phyloP scores from a whole-genome alignment of 2,329 filamentous ascomycete species.

The Calonectria fujianensis region DNA sequence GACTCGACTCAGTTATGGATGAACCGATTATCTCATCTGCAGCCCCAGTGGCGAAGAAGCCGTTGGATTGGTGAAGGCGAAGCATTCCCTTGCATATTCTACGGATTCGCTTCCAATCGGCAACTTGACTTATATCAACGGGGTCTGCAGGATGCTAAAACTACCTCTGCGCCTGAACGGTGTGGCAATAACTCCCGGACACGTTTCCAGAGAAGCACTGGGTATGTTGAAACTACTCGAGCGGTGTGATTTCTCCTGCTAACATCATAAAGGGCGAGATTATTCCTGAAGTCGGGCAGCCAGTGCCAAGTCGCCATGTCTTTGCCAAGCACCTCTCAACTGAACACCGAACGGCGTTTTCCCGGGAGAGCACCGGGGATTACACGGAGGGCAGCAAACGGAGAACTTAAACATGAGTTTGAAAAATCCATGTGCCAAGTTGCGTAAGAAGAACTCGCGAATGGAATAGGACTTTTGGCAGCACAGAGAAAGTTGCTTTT shows the following conservation, averaged over 20 bases:
- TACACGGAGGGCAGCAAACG: background rate
- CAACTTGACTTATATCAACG: background rate
- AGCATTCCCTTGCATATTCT: background rate
- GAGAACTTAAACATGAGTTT: background rate
- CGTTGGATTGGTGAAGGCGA: constrained; percentile 62
- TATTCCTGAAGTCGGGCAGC: background rate
- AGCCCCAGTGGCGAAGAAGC: constrained; percentile 55
- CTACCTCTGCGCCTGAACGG: background rate
- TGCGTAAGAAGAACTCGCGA: background rate
- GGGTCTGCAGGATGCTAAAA: background rate
- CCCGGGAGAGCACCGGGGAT: background rate
- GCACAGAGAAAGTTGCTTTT: background rate
- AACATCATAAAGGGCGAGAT: background rate
- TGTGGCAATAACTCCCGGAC: background rate
- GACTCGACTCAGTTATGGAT: constrained; percentile 53
- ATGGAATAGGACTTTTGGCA: background rate
- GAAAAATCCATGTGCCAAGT: background rate
- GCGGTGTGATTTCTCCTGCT: background rate
- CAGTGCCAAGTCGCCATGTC: background rate
- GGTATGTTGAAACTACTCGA: background rate
- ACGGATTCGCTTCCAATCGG: background rate
- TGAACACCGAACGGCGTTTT: background rate
- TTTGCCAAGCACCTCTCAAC: background rate
- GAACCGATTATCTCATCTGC: constrained; percentile 54
- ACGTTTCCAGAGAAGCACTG: background rate